Percentiles rank a stretch among this genome's conserved stretches.
Conservation (phyloP, 2,329 filamentous ascomycete genomes). For the Gnomoniopsis sp. region DNA sequence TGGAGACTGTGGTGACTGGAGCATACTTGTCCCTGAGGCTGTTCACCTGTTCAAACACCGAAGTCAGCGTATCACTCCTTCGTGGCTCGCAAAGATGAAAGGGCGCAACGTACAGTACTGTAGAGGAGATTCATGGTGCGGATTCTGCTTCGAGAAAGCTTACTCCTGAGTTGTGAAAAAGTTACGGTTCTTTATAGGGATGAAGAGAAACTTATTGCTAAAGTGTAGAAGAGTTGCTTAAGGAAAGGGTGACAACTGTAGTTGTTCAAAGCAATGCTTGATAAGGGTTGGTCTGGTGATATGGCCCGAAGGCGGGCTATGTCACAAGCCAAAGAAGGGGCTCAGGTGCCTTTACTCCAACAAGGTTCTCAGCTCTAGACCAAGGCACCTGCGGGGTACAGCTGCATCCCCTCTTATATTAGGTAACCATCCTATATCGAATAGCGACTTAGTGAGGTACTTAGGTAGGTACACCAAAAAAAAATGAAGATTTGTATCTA, state of each 20-base stretch:
- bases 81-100: slow-evolving; percentile 67
- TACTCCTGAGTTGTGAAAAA: neutral
- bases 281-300: slow-evolving; percentile 7
- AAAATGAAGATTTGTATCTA: too few relatives aligned
- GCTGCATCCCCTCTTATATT: too few relatives aligned
- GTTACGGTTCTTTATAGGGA: neutral
- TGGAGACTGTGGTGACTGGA: slow-evolving; percentile 84
- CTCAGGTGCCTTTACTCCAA: neutral
- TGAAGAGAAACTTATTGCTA: neutral
- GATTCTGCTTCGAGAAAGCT: neutral
- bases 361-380: neutral
- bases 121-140: slow-evolving; percentile 5
- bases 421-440: too few relatives aligned
- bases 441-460: too few relatives aligned
- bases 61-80: slow-evolving; percentile 69
- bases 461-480: too few relatives aligned
- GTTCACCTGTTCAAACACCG: slow-evolving; percentile 53
- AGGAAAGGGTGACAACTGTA: neutral
- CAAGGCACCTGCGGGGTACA: neutral
- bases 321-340: slow-evolving; percentile 14
- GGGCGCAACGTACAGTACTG: slow-evolving; percentile 21
- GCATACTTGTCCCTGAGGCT: slow-evolving; percentile 89
- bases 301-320: neutral
- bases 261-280: slow-evolving; percentile 1
- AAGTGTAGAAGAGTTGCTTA: neutral